Percentiles rank a stretch among this genome's conserved stretches.
Conservation (phyloP, 495 filamentous ascomycete species). For the Niebla homalea region DNA sequence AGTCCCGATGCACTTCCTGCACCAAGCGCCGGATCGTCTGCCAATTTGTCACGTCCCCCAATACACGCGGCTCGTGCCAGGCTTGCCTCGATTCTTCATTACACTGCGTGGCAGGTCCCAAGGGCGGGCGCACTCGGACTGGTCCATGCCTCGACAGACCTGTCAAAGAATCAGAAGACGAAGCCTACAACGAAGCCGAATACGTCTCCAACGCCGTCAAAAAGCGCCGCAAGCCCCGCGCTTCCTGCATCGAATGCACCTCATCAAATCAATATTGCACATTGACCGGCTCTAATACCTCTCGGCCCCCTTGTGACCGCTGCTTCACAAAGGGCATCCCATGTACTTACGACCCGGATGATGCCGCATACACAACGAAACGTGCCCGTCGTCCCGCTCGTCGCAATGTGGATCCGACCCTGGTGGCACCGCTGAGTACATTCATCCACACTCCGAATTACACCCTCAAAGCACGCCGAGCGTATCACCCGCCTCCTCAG, state of each 20-base stretch:
- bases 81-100: slow-evolving; percentile 1
- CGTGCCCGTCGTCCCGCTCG: no score
- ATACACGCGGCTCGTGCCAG: slow-evolving; percentile 3
- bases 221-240: no score
- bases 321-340: neutral
- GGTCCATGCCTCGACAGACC: slow-evolving; percentile 13
- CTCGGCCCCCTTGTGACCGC: slow-evolving; percentile 1
- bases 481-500: no score
- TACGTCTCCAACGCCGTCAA: no score
- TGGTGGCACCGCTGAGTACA: no score
- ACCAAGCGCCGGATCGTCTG: slow-evolving; percentile 4
- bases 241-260: slow-evolving; percentile 8
- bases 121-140: slow-evolving; percentile 12
- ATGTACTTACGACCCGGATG: slow-evolving; percentile 6
- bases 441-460: no score
- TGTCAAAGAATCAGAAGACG: neutral
- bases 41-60: neutral
- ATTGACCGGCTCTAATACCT: neutral
- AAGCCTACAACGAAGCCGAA: no score
- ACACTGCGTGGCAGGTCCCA: slow-evolving; percentile 14
- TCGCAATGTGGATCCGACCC: no score
- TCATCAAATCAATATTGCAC: slow-evolving; percentile 7
- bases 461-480: no score
- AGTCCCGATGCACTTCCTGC: slow-evolving; percentile 10
- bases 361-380: no score